A percentile compares a stretch with the other conserved stretches of the same genome.
phyloP scores from a whole-genome alignment of 805 yeast species.

The Yarrowia yakushimensis region DNA sequence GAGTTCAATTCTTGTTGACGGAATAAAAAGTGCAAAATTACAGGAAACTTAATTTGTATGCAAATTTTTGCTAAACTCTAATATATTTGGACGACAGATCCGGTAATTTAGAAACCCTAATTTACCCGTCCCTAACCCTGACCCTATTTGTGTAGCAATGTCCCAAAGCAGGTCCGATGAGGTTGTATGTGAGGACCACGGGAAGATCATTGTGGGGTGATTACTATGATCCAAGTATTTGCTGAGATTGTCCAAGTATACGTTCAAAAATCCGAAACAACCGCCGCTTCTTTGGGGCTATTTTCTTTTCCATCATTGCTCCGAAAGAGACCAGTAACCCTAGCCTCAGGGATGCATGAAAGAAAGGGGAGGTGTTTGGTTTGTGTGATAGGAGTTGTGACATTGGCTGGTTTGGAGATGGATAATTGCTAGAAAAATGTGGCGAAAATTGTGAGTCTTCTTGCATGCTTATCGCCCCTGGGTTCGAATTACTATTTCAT shows the following conservation, averaged over 20 bases:
- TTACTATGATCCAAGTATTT: no score
- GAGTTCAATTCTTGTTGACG: conserved; percentile 20
- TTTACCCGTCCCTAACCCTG: conserved; percentile 10
- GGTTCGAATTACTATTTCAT: no score
- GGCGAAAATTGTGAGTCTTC: background rate
- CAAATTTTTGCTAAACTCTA: background rate
- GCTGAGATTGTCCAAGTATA: no score
- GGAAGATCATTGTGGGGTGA: no score
- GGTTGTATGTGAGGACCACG: background rate
- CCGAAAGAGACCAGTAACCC: conserved; percentile 4
- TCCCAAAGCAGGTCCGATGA: conserved; percentile 18
- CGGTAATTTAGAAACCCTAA: background rate
- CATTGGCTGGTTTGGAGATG: no score
- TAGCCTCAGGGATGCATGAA: background rate
- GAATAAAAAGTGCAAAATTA: background rate
- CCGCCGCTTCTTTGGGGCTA: no score
- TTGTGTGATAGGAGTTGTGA: background rate
- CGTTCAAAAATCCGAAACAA: no score
- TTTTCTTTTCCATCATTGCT: background rate
- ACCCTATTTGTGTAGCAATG: conserved; percentile 1
- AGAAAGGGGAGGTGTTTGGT: background rate
- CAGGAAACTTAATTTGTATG: background rate
- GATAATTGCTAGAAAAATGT: background rate
- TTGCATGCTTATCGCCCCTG: background rate
- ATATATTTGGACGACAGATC: background rate